These are phyloP conservation scores for Trebouxia gelatinosa DNA, from an alignment of 163 green algal species.

Conservation along the genomic window DNA sequence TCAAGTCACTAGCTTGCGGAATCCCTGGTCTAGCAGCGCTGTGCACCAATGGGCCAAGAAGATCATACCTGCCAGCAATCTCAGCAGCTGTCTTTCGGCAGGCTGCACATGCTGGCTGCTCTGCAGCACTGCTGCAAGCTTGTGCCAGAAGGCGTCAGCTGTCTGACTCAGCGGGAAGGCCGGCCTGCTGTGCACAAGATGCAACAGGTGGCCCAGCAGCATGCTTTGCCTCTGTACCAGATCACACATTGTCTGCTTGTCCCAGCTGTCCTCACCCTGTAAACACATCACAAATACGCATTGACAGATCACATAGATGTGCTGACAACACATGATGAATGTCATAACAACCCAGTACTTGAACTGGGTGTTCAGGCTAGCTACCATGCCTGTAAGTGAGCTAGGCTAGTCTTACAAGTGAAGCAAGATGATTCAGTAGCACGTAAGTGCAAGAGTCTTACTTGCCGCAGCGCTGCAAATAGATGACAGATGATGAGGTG, in stretches of 20 bases:
- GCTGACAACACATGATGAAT: background rate
- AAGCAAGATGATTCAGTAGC: too few species aligned
- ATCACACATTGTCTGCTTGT: background rate
- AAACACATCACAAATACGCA: too few species aligned
- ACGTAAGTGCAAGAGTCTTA: too few species aligned
- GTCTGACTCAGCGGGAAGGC: constrained; percentile 14
- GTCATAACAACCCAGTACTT: background rate
- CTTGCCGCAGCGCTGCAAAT: too few species aligned
- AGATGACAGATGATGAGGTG: too few species aligned
- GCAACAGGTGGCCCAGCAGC: constrained; percentile 1
- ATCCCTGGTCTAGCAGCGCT: too few species aligned
- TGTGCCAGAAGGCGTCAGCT: constrained; percentile 9
- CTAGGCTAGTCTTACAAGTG: too few species aligned
- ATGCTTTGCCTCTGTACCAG: constrained; percentile 1
- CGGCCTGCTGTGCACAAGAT: background rate
- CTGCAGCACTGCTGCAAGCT: background rate
- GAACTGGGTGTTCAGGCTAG: background rate
- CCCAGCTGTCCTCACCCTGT: background rate
- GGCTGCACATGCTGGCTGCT: background rate
- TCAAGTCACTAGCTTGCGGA: too few species aligned
- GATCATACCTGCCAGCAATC: background rate
- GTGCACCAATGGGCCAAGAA: background rate
- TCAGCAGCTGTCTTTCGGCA: background rate
- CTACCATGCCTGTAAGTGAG: background rate
- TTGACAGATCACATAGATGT: too few species aligned